Percentiles rank a stretch among this genome's conserved stretches.
phyloP scores from a whole-genome alignment of 2,329 filamentous ascomycete genomes.

The Ambrosiella xylebori region DNA sequence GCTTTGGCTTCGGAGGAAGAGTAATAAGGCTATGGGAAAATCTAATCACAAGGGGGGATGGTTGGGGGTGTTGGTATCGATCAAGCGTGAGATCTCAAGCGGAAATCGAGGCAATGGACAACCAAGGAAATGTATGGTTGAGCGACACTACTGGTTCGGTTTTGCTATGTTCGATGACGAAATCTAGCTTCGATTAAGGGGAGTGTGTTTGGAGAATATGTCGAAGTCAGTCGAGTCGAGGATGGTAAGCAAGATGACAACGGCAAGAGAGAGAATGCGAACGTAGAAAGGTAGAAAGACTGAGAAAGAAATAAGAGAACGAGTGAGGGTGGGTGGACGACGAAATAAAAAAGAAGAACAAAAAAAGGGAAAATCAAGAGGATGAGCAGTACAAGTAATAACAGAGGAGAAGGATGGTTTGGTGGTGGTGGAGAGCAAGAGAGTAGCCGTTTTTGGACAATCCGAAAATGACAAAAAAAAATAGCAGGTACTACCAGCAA shows the following conservation, averaged over 20 bases:
- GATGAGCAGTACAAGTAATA: background rate
- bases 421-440: conserved; percentile 32
- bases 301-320: conserved; percentile 1
- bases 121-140: background rate
- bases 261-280: background rate
- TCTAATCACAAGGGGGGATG: background rate
- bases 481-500: conserved; percentile 16
- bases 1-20: background rate
- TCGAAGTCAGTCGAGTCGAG: conserved; percentile 2
- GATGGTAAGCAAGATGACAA: background rate
- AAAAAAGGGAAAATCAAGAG: conserved; percentile 1
- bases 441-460: conserved; percentile 25
- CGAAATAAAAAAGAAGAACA: conserved; percentile 1
- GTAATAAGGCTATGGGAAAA: background rate
- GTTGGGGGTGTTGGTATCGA: background rate
- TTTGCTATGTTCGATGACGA: background rate
- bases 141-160: background rate
- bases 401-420: conserved; percentile 2
- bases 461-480: conserved; percentile 23
- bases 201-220: background rate
- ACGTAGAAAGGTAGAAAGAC: background rate
- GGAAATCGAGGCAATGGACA: background rate
- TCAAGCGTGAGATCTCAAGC: background rate
- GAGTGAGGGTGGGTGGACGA: background rate
- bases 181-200: background rate